Percentiles rank a stretch among this genome's conserved stretches.
Conservation (phyloP, 2,329 filamentous ascomycete genomes). For the Trichoderma aggressivum region DNA sequence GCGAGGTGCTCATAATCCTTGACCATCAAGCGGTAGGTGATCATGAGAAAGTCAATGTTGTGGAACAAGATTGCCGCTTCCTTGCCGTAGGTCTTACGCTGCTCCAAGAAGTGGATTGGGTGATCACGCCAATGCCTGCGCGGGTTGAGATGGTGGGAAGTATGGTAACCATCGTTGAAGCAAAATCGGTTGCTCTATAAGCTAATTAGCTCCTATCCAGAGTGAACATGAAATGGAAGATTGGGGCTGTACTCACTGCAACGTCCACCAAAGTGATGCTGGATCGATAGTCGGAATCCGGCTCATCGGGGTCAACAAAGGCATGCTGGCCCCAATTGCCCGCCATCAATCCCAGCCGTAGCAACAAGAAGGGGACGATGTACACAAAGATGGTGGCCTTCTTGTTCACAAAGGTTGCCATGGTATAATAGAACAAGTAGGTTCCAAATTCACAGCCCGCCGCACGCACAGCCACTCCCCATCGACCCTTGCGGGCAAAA, state of each 20-base stretch:
- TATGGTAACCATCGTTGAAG: constrained; percentile 82
- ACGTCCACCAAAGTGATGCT: constrained; percentile 80
- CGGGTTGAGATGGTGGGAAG: constrained; percentile 75
- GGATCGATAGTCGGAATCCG: constrained; percentile 73
- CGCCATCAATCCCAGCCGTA: constrained; percentile 72
- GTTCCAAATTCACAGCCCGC: constrained; percentile 59
- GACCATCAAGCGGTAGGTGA: constrained; percentile 63
- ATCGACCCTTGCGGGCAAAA: constrained; percentile 63
- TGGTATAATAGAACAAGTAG: constrained; percentile 48
- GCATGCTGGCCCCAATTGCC: constrained; percentile 85
- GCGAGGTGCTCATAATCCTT: constrained; percentile 72
- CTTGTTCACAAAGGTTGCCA: constrained; percentile 49
- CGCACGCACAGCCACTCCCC: constrained; percentile 50
- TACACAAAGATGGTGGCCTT: constrained; percentile 62
- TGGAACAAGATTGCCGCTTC: constrained; percentile 73
- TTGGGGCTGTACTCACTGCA: constrained; percentile 52
- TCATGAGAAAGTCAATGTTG: constrained; percentile 77
- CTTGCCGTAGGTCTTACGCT: constrained; percentile 62
- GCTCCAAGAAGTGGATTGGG: constrained; percentile 67
- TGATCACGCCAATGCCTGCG: constrained; percentile 79
- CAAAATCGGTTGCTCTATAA: constrained; percentile 73
- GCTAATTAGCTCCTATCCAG: background rate
- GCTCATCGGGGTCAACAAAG: constrained; percentile 71
- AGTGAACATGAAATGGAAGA: background rate
- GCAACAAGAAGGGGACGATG: constrained; percentile 61